Conservation (phyloP, 208 protist genomes). For the Wallacemonas sp. region DNA sequence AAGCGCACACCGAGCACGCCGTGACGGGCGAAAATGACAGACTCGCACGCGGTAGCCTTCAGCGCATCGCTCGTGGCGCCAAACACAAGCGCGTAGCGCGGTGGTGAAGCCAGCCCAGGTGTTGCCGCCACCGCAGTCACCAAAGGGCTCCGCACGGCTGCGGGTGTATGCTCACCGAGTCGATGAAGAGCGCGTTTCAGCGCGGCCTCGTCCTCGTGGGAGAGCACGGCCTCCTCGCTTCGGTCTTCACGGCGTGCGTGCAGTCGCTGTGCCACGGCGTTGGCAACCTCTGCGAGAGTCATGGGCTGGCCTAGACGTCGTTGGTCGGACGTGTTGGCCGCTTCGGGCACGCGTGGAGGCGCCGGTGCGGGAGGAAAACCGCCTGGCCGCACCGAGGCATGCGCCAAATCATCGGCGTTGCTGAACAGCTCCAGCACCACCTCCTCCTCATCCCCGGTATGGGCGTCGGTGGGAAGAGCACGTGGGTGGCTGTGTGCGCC, state of each 20-base stretch:
- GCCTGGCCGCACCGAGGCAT: constrained; percentile 14
- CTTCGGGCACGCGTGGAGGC: not conserved
- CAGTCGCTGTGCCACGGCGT: constrained; percentile 15
- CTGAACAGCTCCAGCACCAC: constrained; percentile 23
- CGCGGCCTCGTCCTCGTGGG: constrained; percentile 17
- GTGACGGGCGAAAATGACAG: constrained; percentile 69
- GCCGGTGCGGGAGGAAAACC: constrained; percentile 20
- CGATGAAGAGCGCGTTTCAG: constrained; percentile 26
- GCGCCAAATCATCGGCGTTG: constrained; percentile 30
- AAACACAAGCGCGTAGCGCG: constrained; percentile 27
- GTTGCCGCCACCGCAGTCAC: not conserved
- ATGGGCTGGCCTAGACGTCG: not conserved
- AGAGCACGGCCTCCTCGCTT: no score
- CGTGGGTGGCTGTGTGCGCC: not conserved
- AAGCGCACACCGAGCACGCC: constrained; percentile 82
- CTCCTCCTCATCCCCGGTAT: not conserved
- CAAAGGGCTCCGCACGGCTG: constrained; percentile 19
- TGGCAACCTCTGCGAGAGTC: constrained; percentile 12
- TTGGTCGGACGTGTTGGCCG: not conserved
- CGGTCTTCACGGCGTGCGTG: no score
- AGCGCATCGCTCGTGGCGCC: constrained; percentile 39
- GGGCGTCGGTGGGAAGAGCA: not conserved
- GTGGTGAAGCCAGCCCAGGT: not conserved
- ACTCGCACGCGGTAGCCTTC: constrained; percentile 56
- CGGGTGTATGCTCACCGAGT: constrained; percentile 25